phyloP scores from a whole-genome alignment of 2,329 filamentous ascomycete species.

The Aureobasidium sp. region DNA sequence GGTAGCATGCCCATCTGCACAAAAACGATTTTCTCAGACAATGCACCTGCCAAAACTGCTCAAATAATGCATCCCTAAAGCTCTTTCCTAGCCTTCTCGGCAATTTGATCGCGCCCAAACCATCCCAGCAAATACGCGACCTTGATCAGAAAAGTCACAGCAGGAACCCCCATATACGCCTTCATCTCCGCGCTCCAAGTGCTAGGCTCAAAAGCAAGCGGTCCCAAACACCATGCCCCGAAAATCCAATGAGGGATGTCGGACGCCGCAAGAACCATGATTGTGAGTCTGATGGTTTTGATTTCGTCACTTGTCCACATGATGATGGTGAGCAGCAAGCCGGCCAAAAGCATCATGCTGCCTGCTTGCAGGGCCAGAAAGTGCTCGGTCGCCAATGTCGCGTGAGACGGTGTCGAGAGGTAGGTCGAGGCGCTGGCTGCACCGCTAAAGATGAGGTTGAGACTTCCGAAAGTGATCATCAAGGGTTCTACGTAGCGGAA shows the following conservation, averaged over 20 bases:
- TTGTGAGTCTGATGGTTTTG: slow-evolving; percentile 2
- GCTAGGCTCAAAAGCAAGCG: slow-evolving; percentile 2
- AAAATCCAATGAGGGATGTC: slow-evolving; percentile 8
- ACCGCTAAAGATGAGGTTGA: slow-evolving; percentile 7
- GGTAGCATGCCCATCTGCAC: background rate
- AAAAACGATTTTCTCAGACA: background rate
- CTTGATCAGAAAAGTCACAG: slow-evolving; percentile 4
- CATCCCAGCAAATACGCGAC: slow-evolving; percentile 5
- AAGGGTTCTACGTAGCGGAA: slow-evolving; percentile 6
- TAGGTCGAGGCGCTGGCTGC: slow-evolving; percentile 2
- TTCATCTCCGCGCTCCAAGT: slow-evolving; percentile 10
- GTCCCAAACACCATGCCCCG: slow-evolving; percentile 5
- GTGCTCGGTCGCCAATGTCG: background rate
- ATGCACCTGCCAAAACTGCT: background rate
- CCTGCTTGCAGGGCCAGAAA: slow-evolving; percentile 7
- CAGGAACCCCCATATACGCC: slow-evolving; percentile 9
- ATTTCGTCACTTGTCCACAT: slow-evolving; percentile 9
- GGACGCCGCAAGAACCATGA: slow-evolving; percentile 6
- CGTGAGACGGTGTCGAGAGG: slow-evolving; percentile 2
- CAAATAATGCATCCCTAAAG: background rate
- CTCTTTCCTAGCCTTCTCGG: background rate
- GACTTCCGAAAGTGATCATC: slow-evolving; percentile 7
- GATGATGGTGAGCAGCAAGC: background rate
- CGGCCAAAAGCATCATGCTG: slow-evolving; percentile 4
- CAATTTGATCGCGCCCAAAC: background rate